A percentile compares a stretch with the other conserved stretches of the same genome.
Evolutionary conservation across 805 yeast species (phyloP).

Genomic region (Saturnispora galanensis): DNA sequence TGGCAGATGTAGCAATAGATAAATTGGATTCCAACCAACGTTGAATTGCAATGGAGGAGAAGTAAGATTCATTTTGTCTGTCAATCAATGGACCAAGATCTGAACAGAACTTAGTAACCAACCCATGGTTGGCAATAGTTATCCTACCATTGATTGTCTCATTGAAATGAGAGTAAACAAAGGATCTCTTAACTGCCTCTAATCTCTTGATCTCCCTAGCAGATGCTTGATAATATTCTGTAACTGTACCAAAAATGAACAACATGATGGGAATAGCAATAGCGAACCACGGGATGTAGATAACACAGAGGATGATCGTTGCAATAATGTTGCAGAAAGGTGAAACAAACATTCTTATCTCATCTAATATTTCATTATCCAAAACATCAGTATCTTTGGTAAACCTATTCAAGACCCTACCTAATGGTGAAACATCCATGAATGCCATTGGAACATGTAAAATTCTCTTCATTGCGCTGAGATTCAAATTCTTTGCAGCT

Average conservation of each 20-base stretch:
- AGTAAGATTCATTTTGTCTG: slow-evolving; percentile 59
- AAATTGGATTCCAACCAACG: slow-evolving; percentile 63
- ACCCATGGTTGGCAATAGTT: slow-evolving; percentile 31
- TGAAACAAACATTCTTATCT: slow-evolving; percentile 49
- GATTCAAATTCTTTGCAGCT: slow-evolving; percentile 48
- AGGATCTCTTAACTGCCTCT: slow-evolving; percentile 62
- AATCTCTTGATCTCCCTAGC: slow-evolving; percentile 69
- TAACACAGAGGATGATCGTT: slow-evolving; percentile 31
- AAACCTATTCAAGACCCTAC: slow-evolving; percentile 73
- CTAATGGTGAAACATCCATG: slow-evolving; percentile 80
- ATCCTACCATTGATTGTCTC: slow-evolving; percentile 59
- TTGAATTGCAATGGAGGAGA: slow-evolving; percentile 53
- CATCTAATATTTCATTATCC: slow-evolving; percentile 72
- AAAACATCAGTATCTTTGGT: slow-evolving; percentile 79
- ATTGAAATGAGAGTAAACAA: slow-evolving; percentile 60
- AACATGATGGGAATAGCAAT: slow-evolving; percentile 49
- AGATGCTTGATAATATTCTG: slow-evolving; percentile 56
- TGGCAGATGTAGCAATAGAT: too few relatives aligned
- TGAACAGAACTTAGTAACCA: slow-evolving; percentile 36
- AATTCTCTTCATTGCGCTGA: slow-evolving; percentile 48
- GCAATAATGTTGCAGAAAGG: slow-evolving; percentile 31
- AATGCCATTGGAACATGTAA: slow-evolving; percentile 74
- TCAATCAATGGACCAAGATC: slow-evolving; percentile 37
- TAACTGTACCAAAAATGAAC: slow-evolving; percentile 31
- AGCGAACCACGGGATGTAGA: slow-evolving; percentile 50